Evolutionary conservation across 1,284 basidiomycete genomes (phyloP).

Genomic region (Stygiomarasmius scandens): DNA sequence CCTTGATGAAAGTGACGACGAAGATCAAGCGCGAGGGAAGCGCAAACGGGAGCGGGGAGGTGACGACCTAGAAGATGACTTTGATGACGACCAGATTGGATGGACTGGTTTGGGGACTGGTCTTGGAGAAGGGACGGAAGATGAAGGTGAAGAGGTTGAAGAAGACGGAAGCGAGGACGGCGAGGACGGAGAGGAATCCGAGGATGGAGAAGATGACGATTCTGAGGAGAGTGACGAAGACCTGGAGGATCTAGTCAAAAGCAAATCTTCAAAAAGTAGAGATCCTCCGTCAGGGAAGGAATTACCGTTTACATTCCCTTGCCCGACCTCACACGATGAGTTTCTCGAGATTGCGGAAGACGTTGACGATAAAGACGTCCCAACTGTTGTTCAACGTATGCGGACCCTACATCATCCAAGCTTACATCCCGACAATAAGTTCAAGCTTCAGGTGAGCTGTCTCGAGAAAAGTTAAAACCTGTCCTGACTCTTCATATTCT

Average conservation of each 20-base stretch:
- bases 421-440: constrained; percentile 88
- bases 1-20: constrained; percentile 64
- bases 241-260: constrained; percentile 42
- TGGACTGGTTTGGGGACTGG: constrained; percentile 54
- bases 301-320: constrained; percentile 91
- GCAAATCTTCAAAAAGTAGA: constrained; percentile 28
- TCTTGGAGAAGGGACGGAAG: constrained; percentile 56
- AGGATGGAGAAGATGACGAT: constrained; percentile 40
- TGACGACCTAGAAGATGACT: constrained; percentile 96
- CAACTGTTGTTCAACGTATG: constrained; percentile 89
- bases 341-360: constrained; percentile 82
- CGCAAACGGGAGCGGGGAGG: constrained; percentile 56
- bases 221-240: constrained; percentile 44
- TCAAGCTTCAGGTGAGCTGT: constrained; percentile 78
- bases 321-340: constrained; percentile 85
- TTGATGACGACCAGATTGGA: constrained; percentile 54
- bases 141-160: constrained; percentile 42
- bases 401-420: constrained; percentile 91
- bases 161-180: constrained; percentile 39
- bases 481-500: constrained; percentile 1
- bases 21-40: constrained; percentile 49
- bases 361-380: constrained; percentile 72
- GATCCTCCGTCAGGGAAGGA: constrained; percentile 46
- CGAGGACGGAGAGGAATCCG: constrained; percentile 39
- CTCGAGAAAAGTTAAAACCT: too few relatives aligned